Evolutionary conservation across 2,329 filamentous ascomycete genomes (phyloP).

Genomic region (Phyllosticta citriasiana): DNA sequence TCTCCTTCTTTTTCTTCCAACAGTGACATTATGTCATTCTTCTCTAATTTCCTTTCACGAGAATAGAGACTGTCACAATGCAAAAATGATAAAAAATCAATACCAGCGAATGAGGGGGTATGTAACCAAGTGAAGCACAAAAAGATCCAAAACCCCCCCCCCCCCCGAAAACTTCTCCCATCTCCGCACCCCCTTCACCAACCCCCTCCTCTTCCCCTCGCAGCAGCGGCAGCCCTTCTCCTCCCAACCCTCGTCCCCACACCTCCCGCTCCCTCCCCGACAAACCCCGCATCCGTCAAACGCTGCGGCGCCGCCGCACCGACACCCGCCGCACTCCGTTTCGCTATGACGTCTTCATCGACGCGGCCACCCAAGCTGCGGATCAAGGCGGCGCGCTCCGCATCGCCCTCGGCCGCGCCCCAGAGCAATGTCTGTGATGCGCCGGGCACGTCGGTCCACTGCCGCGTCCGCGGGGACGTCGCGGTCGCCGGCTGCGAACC

Average conservation of each 20-base stretch:
- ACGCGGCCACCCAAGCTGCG: constrained; percentile 26
- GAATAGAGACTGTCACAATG: no score
- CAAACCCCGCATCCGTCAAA: constrained; percentile 24
- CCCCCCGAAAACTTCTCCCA: no score
- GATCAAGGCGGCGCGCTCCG: constrained; percentile 27
- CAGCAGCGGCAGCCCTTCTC: constrained; percentile 18
- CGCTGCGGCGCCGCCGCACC: constrained; percentile 21
- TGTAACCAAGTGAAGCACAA: no score
- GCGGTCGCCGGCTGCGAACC: background rate
- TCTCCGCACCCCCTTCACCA: background rate
- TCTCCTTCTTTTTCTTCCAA: no score
- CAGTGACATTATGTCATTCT: no score
- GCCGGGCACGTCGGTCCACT: background rate
- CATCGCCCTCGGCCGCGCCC: constrained; percentile 27
- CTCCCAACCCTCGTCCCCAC: constrained; percentile 16
- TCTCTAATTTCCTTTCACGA: no score
- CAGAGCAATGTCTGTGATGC: constrained; percentile 28
- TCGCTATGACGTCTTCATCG: constrained; percentile 12
- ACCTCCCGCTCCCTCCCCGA: constrained; percentile 2
- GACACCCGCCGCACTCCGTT: background rate
- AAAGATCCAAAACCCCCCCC: no score
- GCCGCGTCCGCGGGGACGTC: no score
- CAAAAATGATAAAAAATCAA: no score
- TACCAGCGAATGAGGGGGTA: no score
- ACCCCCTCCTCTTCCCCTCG: background rate